A percentile compares a stretch with the other conserved stretches of the same genome.
Evolutionary conservation across 83 land plant genomes (phyloP).

Genomic region (Diphasiastrum complanatum): DNA sequence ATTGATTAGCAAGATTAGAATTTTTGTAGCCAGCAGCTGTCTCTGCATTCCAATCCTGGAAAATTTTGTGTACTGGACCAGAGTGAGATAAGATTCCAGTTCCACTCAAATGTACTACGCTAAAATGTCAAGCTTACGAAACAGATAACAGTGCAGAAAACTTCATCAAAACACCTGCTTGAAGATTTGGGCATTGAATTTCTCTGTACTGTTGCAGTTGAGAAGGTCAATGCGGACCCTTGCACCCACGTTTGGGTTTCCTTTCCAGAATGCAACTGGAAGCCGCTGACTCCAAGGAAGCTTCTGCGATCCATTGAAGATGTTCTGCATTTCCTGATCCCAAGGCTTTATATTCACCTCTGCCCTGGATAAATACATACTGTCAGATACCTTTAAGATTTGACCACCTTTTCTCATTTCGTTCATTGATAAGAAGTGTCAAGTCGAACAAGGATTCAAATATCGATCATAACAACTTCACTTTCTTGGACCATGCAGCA

Average conservation of each 20-base stretch:
- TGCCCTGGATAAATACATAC: slow-evolving; percentile 35
- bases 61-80: not conserved
- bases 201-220: slow-evolving; percentile 38
- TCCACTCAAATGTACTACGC: slow-evolving; percentile 1
- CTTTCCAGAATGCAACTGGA: slow-evolving; percentile 57
- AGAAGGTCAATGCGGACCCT: slow-evolving; percentile 38
- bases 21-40: slow-evolving; percentile 39
- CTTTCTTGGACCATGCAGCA: no score
- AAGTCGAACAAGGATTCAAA: no score
- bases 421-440: not conserved
- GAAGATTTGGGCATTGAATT: slow-evolving; percentile 40
- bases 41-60: slow-evolving; percentile 58
- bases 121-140: slow-evolving; percentile 22
- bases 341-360: slow-evolving; percentile 53
- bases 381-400: not conserved
- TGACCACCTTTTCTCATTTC: not conserved
- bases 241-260: slow-evolving; percentile 39
- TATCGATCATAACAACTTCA: no score
- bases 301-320: slow-evolving; percentile 31
- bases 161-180: slow-evolving; percentile 42
- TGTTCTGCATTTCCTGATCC: slow-evolving; percentile 24
- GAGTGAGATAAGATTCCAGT: not conserved
- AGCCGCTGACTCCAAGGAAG: slow-evolving; percentile 43
- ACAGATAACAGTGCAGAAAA: slow-evolving; percentile 33
- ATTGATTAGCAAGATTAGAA: slow-evolving; percentile 57